These are phyloP conservation scores for Nidularia sp. DNA, from an alignment of 768 basidiomycete species.

Conservation along the genomic window DNA sequence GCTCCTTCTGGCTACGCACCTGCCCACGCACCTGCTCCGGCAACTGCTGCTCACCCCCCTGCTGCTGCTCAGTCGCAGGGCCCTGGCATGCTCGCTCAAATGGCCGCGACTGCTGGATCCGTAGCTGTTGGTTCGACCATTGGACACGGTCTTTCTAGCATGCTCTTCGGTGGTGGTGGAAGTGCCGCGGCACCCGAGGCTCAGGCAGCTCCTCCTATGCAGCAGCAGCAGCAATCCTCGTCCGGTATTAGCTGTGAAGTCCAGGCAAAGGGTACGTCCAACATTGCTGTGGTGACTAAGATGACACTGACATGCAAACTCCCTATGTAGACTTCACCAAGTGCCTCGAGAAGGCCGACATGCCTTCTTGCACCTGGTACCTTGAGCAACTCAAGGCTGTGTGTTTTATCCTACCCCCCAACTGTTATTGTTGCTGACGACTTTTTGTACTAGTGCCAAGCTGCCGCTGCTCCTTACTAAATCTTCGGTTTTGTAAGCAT, in stretches of 20 bases:
- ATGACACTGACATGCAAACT: background rate
- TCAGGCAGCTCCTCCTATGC: conserved; percentile 40
- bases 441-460: conserved; percentile 55
- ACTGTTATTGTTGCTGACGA: conserved; percentile 3
- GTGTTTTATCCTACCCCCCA: conserved; percentile 23
- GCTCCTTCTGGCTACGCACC: conserved; percentile 29
- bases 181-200: conserved; percentile 41
- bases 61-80: conserved; percentile 41
- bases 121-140: conserved; percentile 86
- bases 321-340: conserved; percentile 64
- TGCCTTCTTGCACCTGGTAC: conserved; percentile 81
- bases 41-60: conserved; percentile 31
- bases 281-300: background rate
- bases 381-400: conserved; percentile 87
- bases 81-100: conserved; percentile 77
- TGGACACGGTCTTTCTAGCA: conserved; percentile 84
- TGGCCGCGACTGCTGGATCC: conserved; percentile 89
- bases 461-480: conserved; percentile 52
- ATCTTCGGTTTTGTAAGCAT: background rate
- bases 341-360: conserved; percentile 79
- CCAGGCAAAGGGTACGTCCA: conserved; percentile 70
- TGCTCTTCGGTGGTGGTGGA: conserved; percentile 79
- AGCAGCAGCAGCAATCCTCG: conserved; percentile 41
- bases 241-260: conserved; percentile 57
- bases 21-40: conserved; percentile 33